Evolutionary conservation across 805 yeast genomes (phyloP).

Genomic region (Henningerozyma blattae): DNA sequence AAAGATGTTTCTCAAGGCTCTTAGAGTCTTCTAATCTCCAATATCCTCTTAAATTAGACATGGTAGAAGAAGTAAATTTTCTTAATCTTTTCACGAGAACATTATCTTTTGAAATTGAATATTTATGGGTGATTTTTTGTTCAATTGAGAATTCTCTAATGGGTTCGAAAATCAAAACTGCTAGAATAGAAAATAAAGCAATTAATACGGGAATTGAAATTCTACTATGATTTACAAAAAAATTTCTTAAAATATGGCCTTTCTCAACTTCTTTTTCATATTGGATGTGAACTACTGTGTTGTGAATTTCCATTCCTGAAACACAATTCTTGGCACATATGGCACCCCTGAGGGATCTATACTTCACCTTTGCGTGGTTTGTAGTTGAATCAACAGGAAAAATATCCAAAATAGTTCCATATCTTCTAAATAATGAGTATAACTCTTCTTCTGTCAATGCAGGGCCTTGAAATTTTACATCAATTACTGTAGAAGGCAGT

Average conservation of each 20-base stretch:
- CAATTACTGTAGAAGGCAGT: slow-evolving; percentile 51
- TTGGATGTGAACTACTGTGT: slow-evolving; percentile 60
- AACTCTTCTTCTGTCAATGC: slow-evolving; percentile 67
- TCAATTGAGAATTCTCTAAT: slow-evolving; percentile 71
- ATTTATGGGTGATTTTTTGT: slow-evolving; percentile 54
- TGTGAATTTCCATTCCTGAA: slow-evolving; percentile 60
- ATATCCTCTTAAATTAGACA: slow-evolving; percentile 26
- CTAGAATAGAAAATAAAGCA: slow-evolving; percentile 68
- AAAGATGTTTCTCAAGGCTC: slow-evolving; percentile 26
- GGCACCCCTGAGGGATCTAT: slow-evolving; percentile 50
- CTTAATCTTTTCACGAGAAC: slow-evolving; percentile 24
- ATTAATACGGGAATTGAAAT: slow-evolving; percentile 70
- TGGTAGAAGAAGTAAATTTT: slow-evolving; percentile 28
- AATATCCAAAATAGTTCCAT: slow-evolving; percentile 75
- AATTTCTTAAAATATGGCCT: slow-evolving; percentile 34
- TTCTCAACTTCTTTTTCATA: slow-evolving; percentile 48
- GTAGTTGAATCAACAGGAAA: slow-evolving; percentile 38
- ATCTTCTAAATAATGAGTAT: slow-evolving; percentile 72
- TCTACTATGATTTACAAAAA: slow-evolving; percentile 64
- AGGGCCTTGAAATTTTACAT: slow-evolving; percentile 66
- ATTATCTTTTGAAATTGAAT: slow-evolving; percentile 38
- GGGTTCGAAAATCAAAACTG: slow-evolving; percentile 86
- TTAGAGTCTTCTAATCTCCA: slow-evolving; percentile 23
- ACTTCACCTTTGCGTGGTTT: slow-evolving; percentile 42
- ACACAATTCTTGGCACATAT: slow-evolving; percentile 84